Evolutionary conservation across 164 flowering plant genomes (phyloP), one percentile per base, ranked within the genome.

Genomic region (Cinnamomum chago): DNA sequence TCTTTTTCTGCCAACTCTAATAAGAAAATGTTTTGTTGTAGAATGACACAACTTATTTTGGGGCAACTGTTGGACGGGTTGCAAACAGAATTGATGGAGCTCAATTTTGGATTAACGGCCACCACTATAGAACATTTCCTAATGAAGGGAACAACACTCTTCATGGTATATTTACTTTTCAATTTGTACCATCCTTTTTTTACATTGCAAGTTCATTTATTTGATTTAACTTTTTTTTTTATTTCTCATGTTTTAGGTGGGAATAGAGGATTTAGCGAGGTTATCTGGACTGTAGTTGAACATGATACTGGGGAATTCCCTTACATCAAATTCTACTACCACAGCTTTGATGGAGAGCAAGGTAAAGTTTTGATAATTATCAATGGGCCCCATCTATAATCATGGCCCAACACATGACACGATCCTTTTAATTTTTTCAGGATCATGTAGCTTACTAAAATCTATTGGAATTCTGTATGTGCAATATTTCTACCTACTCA

Each of bases 1-100:
- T 9, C 15, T 4, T 15, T 28, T 67, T 18, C 27, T 7, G 17
- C 70, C 20, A 2, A 23, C 22, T 24, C 30, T 50, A 1, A 22
- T 23, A 25, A 25, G 1, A 25, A 25, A 25, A 10, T 35, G 40
- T 35, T 24, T 55, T 68, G 13, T 12, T 83, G 73, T 88, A 94
- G 98, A 87, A 86, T 73, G 95, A 91, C 71, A 73, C 80, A 50
- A 64, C 85, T 1, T 86, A 90, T 68, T 86, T 91, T 47, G 97
- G 98, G 7, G 86, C 88, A 60, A 77, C 83, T 24, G 92, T 90
- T 62, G 98, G 98, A 13, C 82, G 95, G 20, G 93, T 90, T 14
- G 97, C 93, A 3, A 93, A 93, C 71, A 79, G 98, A 73, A 88
- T 93, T 24, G 85, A 75, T n/a, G 88, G 87, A 1, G 98, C 93